phyloP scores from a whole-genome alignment of 1,284 basidiomycete genomes.

The Apiotrichum gracile region DNA sequence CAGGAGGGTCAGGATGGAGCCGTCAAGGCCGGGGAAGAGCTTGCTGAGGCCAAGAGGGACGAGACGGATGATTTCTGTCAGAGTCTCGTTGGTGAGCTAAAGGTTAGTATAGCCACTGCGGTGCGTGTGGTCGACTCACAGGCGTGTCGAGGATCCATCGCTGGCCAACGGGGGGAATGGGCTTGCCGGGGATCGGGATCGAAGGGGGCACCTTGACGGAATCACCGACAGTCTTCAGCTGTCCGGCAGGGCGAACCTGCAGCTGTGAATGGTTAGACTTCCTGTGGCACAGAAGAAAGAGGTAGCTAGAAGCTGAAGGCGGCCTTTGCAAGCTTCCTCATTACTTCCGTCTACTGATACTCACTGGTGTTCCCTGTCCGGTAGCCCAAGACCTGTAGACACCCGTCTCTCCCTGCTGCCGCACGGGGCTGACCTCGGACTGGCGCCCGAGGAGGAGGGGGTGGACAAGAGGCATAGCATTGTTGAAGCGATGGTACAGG shows the following conservation, averaged over 20 bases:
- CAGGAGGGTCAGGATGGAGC: conserved; percentile 26
- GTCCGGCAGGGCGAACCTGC: conserved; percentile 38
- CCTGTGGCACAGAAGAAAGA: too few relatives aligned
- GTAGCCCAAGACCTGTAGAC: conserved; percentile 46
- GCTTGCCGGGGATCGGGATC: conserved; percentile 9
- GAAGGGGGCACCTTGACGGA: conserved; percentile 18
- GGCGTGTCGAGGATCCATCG: conserved; percentile 37
- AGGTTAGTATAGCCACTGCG: background rate
- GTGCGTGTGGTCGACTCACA: conserved; percentile 12
- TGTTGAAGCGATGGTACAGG: conserved; percentile 40
- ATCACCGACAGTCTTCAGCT: conserved; percentile 38
- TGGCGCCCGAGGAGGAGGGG: conserved; percentile 46
- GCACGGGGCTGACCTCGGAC: conserved; percentile 34
- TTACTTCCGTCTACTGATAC: too few relatives aligned
- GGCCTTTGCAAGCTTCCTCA: too few relatives aligned
- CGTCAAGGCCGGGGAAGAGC: conserved; percentile 29
- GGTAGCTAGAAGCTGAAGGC: too few relatives aligned
- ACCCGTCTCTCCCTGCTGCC: conserved; percentile 39
- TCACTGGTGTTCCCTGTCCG: conserved; percentile 44
- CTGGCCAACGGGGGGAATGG: conserved; percentile 5
- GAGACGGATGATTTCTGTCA: conserved; percentile 32
- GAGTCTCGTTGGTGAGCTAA: conserved; percentile 23
- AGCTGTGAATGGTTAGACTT: conserved; percentile 23
- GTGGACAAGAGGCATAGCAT: conserved; percentile 41
- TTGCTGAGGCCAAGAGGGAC: conserved; percentile 32